phyloP scores from a whole-genome alignment of 345 rosid species.

The Salix exigua region DNA sequence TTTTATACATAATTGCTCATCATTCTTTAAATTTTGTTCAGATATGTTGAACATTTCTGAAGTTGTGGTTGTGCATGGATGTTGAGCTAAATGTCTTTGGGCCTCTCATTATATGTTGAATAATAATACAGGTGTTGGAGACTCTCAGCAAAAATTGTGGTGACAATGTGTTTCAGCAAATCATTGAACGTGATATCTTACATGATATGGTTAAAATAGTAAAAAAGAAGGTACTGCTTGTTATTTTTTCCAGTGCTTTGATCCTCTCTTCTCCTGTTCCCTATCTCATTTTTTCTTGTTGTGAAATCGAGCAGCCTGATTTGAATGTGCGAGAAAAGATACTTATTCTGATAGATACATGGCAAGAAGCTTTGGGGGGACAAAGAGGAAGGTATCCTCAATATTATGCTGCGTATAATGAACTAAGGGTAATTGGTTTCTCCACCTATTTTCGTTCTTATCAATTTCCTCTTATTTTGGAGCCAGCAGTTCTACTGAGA shows the following conservation, averaged over 20 bases:
- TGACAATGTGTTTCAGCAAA: slow-evolving; percentile 76
- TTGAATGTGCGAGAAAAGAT: slow-evolving; percentile 89
- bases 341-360: slow-evolving; percentile 56
- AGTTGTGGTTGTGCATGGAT: not conserved
- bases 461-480: not conserved
- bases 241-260: slow-evolving; percentile 2
- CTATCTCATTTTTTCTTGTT: not conserved
- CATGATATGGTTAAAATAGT: slow-evolving; percentile 97
- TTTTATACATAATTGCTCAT: not conserved
- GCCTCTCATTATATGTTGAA: not conserved
- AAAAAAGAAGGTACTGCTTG: slow-evolving; percentile 76
- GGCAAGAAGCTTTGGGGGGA: slow-evolving; percentile 92
- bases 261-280: slow-evolving; percentile 9
- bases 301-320: slow-evolving; percentile 66
- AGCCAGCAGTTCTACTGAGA: not conserved
- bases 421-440: slow-evolving; percentile 59
- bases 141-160: slow-evolving; percentile 94
- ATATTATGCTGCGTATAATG: slow-evolving; percentile 77
- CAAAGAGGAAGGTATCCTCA: slow-evolving; percentile 80
- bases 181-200: slow-evolving; percentile 83
- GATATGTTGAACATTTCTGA: not conserved
- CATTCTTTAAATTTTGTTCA: not conserved
- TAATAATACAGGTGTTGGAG: slow-evolving; percentile 69
- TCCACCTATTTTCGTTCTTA: not conserved
- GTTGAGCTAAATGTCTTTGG: not conserved